These are phyloP conservation scores for Yarrowia sp. DNA, from an alignment of 805 yeast genomes.

Conservation along the genomic window DNA sequence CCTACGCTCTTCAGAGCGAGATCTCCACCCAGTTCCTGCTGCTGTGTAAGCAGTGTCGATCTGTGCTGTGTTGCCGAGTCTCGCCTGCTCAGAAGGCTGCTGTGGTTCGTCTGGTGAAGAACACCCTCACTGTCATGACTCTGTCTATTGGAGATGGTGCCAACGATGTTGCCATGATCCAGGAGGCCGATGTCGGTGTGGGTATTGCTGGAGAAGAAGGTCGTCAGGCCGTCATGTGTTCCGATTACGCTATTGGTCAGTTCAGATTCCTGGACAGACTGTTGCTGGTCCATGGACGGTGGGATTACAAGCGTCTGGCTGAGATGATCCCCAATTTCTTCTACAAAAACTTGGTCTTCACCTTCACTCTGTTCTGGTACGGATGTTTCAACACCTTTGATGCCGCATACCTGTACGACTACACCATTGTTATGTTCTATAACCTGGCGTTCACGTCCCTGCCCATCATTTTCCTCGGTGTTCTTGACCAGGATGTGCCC, in stretches of 20 bases:
- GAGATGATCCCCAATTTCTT: conserved; percentile 85
- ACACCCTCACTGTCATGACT: conserved; percentile 73
- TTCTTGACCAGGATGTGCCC: conserved; percentile 78
- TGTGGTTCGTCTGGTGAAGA: conserved; percentile 73
- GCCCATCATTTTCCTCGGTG: conserved; percentile 76
- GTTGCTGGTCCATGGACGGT: conserved; percentile 78
- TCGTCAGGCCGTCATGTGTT: conserved; percentile 84
- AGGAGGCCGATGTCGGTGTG: conserved; percentile 82
- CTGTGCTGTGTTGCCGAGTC: conserved; percentile 85
- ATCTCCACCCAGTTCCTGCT: conserved; percentile 65
- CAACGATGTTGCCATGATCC: conserved; percentile 88
- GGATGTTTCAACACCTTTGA: conserved; percentile 75
- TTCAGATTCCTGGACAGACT: conserved; percentile 72
- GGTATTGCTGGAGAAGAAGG: conserved; percentile 92
- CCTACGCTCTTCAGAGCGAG: conserved; percentile 56
- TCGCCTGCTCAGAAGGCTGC: conserved; percentile 85
- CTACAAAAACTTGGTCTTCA: conserved; percentile 77
- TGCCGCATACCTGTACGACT: conserved; percentile 78
- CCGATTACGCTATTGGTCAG: conserved; percentile 85
- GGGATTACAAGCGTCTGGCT: conserved; percentile 77
- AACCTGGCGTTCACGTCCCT: conserved; percentile 83
- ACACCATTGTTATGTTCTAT: conserved; percentile 78
- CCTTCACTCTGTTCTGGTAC: conserved; percentile 79
- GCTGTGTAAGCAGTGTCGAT: conserved; percentile 75
- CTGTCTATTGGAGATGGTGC: conserved; percentile 88